A percentile compares a stretch with the other conserved stretches of the same genome.
Evolutionary conservation across 345 rosid genomes (phyloP).

Genomic region (Eucalyptus curtisii): DNA sequence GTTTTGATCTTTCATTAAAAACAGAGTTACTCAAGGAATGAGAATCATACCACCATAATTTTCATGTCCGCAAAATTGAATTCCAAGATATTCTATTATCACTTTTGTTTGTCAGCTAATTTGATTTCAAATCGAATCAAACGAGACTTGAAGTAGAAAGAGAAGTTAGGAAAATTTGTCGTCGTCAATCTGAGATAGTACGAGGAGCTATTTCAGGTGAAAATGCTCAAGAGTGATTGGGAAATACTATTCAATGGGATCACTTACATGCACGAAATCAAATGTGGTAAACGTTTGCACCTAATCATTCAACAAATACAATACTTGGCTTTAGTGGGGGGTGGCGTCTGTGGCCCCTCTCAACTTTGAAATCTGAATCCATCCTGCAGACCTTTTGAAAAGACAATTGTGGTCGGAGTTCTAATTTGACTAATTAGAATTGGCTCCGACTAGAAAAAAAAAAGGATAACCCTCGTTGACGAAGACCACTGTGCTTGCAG

Average conservation of each 20-base stretch:
- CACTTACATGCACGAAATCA: background rate
- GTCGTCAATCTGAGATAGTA: background rate
- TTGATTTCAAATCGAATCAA: background rate
- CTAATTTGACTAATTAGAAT: background rate
- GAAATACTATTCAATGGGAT: background rate
- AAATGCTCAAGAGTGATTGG: background rate
- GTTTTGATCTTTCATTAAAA: background rate
- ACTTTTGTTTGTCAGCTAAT: background rate
- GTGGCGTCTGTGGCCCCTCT: background rate
- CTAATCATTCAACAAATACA: background rate
- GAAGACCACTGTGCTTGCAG: background rate
- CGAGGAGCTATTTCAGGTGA: background rate
- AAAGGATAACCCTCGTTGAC: background rate
- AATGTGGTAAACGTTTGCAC: no score
- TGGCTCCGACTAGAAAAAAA: background rate
- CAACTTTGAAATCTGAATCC: background rate
- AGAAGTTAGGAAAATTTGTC: background rate
- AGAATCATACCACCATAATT: background rate
- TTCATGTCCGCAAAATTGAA: background rate
- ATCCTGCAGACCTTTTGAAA: background rate
- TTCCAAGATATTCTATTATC: background rate
- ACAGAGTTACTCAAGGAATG: background rate
- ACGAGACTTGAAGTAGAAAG: background rate
- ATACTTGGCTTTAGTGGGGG: background rate
- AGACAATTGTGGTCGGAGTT: background rate